Conservation (phyloP, 208 protist genomes). For the Trypanosoma cruzi region DNA sequence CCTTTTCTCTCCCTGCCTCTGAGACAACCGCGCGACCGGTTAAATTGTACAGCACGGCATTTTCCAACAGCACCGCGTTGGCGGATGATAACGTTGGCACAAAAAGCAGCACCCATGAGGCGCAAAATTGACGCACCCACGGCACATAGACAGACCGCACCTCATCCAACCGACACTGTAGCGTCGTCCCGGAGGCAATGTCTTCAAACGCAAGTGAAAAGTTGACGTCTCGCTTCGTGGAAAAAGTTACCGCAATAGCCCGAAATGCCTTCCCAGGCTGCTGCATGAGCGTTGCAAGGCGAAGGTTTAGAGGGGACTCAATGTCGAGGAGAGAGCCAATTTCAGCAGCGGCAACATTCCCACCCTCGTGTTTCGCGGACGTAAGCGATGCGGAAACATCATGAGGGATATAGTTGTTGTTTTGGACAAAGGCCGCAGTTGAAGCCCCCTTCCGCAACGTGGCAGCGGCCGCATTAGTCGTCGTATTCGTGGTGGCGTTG, state of each 20-base stretch:
- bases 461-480: too few species aligned
- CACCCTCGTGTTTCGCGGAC: not conserved
- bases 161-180: conserved; percentile 72
- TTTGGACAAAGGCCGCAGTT: not conserved
- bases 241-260: conserved; percentile 70
- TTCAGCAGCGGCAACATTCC: conserved; percentile 7
- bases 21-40: conserved; percentile 38
- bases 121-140: conserved; percentile 79
- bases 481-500: not conserved
- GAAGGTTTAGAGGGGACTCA: conserved; percentile 86
- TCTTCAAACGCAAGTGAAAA: conserved; percentile 85
- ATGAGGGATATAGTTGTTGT: not conserved
- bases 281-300: conserved; percentile 82
- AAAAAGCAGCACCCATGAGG: conserved; percentile 77
- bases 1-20: not conserved
- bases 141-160: conserved; percentile 66
- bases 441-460: not conserved
- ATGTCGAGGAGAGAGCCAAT: conserved; percentile 66
- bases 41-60: conserved; percentile 48
- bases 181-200: conserved; percentile 66
- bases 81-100: conserved; percentile 79
- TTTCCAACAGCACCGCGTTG: conserved; percentile 74
- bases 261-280: conserved; percentile 85
- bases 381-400: not conserved
- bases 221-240: conserved; percentile 57